These are phyloP conservation scores for Nigrograna mackinnonii DNA, from an alignment of 2,329 filamentous ascomycete genomes.

Conservation along the genomic window DNA sequence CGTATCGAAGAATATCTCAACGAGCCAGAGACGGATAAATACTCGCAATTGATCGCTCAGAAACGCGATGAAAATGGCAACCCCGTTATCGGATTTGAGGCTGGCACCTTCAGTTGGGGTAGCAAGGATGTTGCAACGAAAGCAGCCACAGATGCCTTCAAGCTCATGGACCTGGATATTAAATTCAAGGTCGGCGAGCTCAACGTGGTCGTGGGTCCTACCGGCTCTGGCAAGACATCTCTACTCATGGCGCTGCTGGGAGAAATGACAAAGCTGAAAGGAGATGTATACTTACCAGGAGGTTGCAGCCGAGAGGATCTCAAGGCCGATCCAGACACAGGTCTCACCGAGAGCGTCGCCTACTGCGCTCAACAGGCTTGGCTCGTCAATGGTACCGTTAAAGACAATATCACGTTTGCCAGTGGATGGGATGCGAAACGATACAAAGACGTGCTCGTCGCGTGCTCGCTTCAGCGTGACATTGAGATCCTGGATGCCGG, in stretches of 20 bases:
- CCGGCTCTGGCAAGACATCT: conserved; percentile 94
- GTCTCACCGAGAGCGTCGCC: conserved; percentile 86
- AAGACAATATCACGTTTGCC: conserved; percentile 93
- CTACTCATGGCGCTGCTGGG: conserved; percentile 93
- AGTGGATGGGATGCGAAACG: conserved; percentile 77
- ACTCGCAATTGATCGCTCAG: conserved; percentile 75
- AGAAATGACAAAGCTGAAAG: conserved; percentile 88
- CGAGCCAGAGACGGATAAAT: conserved; percentile 96
- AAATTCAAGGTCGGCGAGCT: conserved; percentile 84
- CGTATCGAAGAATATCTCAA: conserved; percentile 92
- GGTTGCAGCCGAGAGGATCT: conserved; percentile 85
- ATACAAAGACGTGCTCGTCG: conserved; percentile 85
- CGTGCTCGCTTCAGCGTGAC: conserved; percentile 89
- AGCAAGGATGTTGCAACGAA: conserved; percentile 57
- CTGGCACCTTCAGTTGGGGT: conserved; percentile 90
- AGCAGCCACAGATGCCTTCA: conserved; percentile 67
- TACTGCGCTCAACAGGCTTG: conserved; percentile 97
- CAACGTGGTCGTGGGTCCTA: conserved; percentile 91
- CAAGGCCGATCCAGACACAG: conserved; percentile 77
- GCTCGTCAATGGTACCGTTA: conserved; percentile 94
- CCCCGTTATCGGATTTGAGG: conserved; percentile 79
- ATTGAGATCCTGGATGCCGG: conserved; percentile 90
- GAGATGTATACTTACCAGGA: conserved; percentile 82
- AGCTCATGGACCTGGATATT: conserved; percentile 80
- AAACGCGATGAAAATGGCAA: conserved; percentile 71